Evolutionary conservation across 208 protist species (phyloP).

Genomic region (Leishmania major): DNA sequence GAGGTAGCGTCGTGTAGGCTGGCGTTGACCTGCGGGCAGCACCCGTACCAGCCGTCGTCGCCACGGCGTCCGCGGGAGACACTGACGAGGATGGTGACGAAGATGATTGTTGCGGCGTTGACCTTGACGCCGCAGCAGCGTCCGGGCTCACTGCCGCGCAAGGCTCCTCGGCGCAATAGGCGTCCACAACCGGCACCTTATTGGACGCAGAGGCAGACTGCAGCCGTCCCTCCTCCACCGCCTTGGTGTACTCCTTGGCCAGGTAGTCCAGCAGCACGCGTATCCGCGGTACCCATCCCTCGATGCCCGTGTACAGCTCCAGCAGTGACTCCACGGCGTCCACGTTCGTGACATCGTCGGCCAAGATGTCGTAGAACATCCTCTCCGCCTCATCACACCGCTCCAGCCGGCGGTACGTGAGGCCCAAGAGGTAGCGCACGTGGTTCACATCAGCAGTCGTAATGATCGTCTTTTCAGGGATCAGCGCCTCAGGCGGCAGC

Average conservation of each 20-base stretch:
- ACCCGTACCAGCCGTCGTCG: neutral
- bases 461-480: conserved; percentile 32
- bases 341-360: conserved; percentile 45
- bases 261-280: conserved; percentile 60
- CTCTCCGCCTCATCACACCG: conserved; percentile 50
- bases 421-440: conserved; percentile 67
- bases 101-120: neutral
- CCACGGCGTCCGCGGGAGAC: neutral
- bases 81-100: neutral
- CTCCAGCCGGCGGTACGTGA: conserved; percentile 51
- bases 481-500: conserved; percentile 14
- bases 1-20: conserved; percentile 8
- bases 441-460: conserved; percentile 66
- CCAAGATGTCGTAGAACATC: conserved; percentile 50
- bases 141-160: neutral
- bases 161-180: neutral
- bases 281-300: conserved; percentile 40
- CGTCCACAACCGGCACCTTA: neutral
- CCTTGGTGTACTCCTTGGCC: conserved; percentile 23
- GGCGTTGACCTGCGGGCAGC: neutral
- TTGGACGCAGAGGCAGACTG: neutral
- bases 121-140: neutral
- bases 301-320: conserved; percentile 68
- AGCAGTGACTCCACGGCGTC: conserved; percentile 78
- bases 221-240: conserved; percentile 17